Conservation (phyloP, 2,329 filamentous ascomycete species). For the Pestalotiopsis sp. region DNA sequence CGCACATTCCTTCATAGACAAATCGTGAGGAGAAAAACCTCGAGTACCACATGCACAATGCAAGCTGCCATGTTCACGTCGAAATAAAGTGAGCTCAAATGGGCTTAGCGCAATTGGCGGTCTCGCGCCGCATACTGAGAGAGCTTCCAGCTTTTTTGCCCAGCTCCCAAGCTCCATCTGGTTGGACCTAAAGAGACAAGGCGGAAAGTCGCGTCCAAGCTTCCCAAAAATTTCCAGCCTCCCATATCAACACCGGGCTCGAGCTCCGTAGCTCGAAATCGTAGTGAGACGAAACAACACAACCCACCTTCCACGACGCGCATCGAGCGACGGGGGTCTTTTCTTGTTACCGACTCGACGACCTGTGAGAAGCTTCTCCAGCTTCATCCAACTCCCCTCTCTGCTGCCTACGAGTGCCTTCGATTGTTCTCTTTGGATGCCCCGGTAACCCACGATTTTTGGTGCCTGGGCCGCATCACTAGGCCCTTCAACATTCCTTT, state of each 20-base stretch:
- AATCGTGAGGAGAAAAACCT: too few relatives aligned
- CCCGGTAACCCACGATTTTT: slow-evolving; percentile 24
- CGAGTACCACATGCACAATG: too few relatives aligned
- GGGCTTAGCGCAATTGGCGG: slow-evolving; percentile 25
- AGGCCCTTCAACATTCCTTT: slow-evolving; percentile 17
- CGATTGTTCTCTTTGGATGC: slow-evolving; percentile 31
- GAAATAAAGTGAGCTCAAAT: slow-evolving; percentile 8
- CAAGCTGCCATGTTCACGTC: too few relatives aligned
- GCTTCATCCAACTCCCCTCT: neutral
- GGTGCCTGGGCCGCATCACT: slow-evolving; percentile 25
- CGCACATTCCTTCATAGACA: too few relatives aligned
- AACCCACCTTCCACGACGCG: slow-evolving; percentile 6
- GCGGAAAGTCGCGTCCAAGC: slow-evolving; percentile 26
- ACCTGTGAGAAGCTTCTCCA: slow-evolving; percentile 2
- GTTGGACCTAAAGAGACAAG: slow-evolving; percentile 11
- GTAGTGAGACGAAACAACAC: slow-evolving; percentile 5
- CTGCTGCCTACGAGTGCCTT: slow-evolving; percentile 6
- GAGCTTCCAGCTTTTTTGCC: neutral
- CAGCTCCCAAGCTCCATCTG: neutral
- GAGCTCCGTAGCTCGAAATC: slow-evolving; percentile 1
- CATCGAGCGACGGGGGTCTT: neutral
- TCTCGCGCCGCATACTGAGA: neutral
- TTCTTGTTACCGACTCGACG: neutral
- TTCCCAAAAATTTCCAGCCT: slow-evolving; percentile 31
- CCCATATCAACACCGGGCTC: slow-evolving; percentile 2